Evolutionary conservation across 2,329 filamentous ascomycete species (phyloP), one percentile per base, ranked within the genome.

Genomic region (Arthroderma sp.): DNA sequence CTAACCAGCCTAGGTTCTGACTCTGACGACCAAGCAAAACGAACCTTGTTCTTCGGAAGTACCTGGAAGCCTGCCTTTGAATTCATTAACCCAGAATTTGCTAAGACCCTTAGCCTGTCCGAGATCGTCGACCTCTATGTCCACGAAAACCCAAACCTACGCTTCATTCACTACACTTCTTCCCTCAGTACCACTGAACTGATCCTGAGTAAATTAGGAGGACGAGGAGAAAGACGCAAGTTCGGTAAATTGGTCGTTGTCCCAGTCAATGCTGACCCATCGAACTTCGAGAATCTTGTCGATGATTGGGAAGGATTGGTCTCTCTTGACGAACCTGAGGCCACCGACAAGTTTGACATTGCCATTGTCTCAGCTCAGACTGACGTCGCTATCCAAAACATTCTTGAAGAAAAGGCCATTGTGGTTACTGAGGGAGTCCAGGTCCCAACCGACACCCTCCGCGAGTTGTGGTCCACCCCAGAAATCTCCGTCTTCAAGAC

Each of bases 21-120:
- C 31, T 40, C 44, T 39, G 46, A 47, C 9, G 49, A 47, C 22
- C 45, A 48, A 15, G 38, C 43, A n/a, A 40, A 42, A 29, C 40
- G 51, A 27, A 47, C 46, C 11, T 45, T 54, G 9, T 54, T 54
- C 49, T 54, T 52, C 41, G 47, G 52, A 22, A 50, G 40, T 6
- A 45, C 43, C 22, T 54, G 52, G 52, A 50, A 50, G 34, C 52
- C 49, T 27, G 44, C 49, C 8, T 54, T 54, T 42, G 45, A 50
- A 4, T 41, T 47, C 27, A 42, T 54, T 10, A 48, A 36, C 11
- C 31, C 45, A 38, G 33, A 29, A 6, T 29, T 42, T n/a, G 43
- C 50, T n/a, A 40, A 42, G 11, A 42, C 42, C 44, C 36, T 49
- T n/a, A 42, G 36, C 36, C 34, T 43, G 11, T 36, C 40, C 15